Conservation (phyloP, 345 rosid species). For the Dipteronia sinensis region DNA sequence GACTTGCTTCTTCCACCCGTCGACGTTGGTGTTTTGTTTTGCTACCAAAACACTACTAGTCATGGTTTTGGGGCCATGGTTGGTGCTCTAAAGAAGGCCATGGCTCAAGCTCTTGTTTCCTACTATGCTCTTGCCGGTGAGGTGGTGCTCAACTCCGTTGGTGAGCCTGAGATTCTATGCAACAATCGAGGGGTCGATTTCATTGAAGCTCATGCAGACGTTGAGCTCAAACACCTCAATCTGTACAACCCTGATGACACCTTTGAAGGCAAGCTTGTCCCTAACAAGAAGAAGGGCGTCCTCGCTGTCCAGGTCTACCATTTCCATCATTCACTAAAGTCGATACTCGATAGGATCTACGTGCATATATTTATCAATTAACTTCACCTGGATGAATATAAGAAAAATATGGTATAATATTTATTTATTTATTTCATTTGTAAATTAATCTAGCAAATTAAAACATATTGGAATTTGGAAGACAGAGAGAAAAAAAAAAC, state of each 20-base stretch:
- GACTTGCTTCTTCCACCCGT: slow-evolving; percentile 81
- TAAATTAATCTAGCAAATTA: no score
- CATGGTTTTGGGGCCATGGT: slow-evolving; percentile 32
- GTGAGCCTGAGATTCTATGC: slow-evolving; percentile 84
- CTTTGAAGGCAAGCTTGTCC: slow-evolving; percentile 66
- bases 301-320: slow-evolving; percentile 80
- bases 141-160: slow-evolving; percentile 52
- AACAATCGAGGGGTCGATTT: slow-evolving; percentile 88
- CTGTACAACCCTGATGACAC: slow-evolving; percentile 67
- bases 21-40: slow-evolving; percentile 65
- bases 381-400: no score
- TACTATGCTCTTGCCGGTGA: slow-evolving; percentile 80
- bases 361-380: no score
- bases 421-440: no score
- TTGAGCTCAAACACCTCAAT: slow-evolving; percentile 56
- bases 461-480: no score
- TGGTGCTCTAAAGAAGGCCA: slow-evolving; percentile 49
- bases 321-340: not conserved
- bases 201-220: slow-evolving; percentile 57
- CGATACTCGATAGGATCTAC: no score
- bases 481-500: no score
- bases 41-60: slow-evolving; percentile 36
- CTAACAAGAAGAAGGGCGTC: slow-evolving; percentile 57
- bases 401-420: no score
- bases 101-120: slow-evolving; percentile 65